A percentile compares a stretch with the other conserved stretches of the same genome.
These are phyloP conservation scores for Plicaturopsis crispa DNA, from an alignment of 768 basidiomycete genomes.

Conservation along the genomic window DNA sequence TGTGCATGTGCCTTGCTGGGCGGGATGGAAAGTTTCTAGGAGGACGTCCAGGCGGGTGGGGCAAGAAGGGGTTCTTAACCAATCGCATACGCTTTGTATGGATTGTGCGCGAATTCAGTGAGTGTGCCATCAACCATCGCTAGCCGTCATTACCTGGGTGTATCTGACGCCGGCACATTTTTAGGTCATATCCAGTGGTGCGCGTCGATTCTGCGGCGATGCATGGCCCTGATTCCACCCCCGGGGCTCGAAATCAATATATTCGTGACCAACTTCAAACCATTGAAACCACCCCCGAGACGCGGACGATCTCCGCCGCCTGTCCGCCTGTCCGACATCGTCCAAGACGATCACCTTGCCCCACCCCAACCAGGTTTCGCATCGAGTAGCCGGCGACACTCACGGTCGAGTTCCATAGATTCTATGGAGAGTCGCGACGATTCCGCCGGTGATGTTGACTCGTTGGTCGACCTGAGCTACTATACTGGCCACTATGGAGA, in stretches of 20 bases:
- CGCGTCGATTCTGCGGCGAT: slow-evolving; percentile 55
- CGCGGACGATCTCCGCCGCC: no score
- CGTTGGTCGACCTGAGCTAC: slow-evolving; percentile 33
- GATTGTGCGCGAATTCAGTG: slow-evolving; percentile 71
- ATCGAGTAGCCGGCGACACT: slow-evolving; percentile 5
- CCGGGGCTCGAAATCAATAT: slow-evolving; percentile 57
- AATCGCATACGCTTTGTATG: slow-evolving; percentile 65
- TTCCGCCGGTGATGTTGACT: slow-evolving; percentile 17
- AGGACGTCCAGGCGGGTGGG: slow-evolving; percentile 36
- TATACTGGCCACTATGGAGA: slow-evolving; percentile 23
- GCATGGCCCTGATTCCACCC: slow-evolving; percentile 44
- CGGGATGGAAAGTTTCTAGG: slow-evolving; percentile 44
- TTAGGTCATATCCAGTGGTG: slow-evolving; percentile 75
- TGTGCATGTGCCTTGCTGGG: slow-evolving; percentile 50
- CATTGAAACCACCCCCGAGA: no score
- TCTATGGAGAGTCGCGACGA: slow-evolving; percentile 24
- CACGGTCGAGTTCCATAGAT: slow-evolving; percentile 12
- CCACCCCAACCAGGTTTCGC: slow-evolving; percentile 27
- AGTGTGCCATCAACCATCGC: slow-evolving; percentile 17
- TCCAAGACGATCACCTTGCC: slow-evolving; percentile 19
- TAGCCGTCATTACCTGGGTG: not conserved
- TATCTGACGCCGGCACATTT: not conserved
- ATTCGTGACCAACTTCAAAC: slow-evolving; percentile 58
- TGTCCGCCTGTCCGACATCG: slow-evolving; percentile 5
- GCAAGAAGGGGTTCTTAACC: slow-evolving; percentile 31